Evolutionary conservation across 106 monocot species (phyloP), one percentile per base, ranked within the genome.

Genomic region (Apostasia ramifera): DNA sequence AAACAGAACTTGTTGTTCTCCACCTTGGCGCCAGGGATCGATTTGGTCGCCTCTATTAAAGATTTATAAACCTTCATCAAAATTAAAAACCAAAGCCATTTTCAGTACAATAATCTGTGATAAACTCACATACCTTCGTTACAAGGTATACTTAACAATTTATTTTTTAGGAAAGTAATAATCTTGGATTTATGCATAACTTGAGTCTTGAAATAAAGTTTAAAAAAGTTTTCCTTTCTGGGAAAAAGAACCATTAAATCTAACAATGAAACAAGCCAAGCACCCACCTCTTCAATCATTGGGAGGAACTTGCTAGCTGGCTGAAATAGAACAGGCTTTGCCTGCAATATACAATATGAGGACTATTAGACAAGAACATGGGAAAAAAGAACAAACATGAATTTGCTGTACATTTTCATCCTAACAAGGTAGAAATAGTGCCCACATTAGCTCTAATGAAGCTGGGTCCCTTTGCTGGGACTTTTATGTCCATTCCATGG

Each of bases 1-100:
- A 79, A 61, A 11, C 83, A 76, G 68, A 84, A 84, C 53, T 75
- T 79, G 73, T 79, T 84, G 69, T 84, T 79, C 72, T 84, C 83
- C 50, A 84, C 75, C 58, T 56, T 84, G 62, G 75, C 61, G 1
- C 79, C 83, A 0, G 66, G 48, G 15, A 48, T 84, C 41, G 70
- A 53, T 47, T 59, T 70, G 5, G 79, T 84, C 53, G 52, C 76
- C 69, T 76, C 79, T 4, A 45, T 1, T 57, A 84, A 59, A 3
- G 63, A 11, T 55, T 76, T 73, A 5, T 67, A 72, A 11, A 84
- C 71, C 78, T 78, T 55, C 13, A 76, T 40, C 40, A 50, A 60
- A 43, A 49, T 13, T 2, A 44, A 40, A 3, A 0, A 40, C 38
- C 4, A 38, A 4, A 39, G 59, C 2, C 38, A 26, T 26, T 38